A percentile compares a stretch with the other conserved stretches of the same genome.
phyloP scores from a whole-genome alignment of 2,329 filamentous ascomycete genomes.

The Arthroderma sp. region DNA sequence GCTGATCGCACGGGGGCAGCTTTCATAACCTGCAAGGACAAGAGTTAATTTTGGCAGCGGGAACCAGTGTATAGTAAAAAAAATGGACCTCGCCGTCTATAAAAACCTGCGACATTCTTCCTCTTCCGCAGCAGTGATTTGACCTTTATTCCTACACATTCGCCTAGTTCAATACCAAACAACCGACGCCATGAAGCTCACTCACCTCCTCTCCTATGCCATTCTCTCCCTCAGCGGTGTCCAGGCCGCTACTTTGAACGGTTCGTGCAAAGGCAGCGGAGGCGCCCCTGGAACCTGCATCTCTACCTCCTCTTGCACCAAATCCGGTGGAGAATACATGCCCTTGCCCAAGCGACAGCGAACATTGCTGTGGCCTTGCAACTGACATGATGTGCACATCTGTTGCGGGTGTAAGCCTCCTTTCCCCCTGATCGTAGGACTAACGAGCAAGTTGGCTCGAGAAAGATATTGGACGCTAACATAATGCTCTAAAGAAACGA shows the following conservation, averaged over 20 bases:
- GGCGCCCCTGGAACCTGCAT: conserved; percentile 5
- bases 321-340: conserved; percentile 4
- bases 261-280: background rate
- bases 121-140: background rate
- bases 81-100: background rate
- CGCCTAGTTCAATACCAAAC: background rate
- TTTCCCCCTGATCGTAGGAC: conserved; percentile 16
- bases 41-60: background rate
- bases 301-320: conserved; percentile 1
- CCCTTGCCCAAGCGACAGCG: conserved; percentile 4
- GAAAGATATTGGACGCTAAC: conserved; percentile 17
- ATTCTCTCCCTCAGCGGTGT: conserved; percentile 2
- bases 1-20: background rate
- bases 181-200: background rate
- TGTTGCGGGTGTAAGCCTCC: conserved; percentile 15
- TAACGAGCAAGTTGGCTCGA: conserved; percentile 16
- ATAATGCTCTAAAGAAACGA: conserved; percentile 15
- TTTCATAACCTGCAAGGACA: background rate
- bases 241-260: background rate
- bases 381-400: conserved; percentile 8
- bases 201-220: background rate
- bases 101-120: background rate
- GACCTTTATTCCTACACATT: background rate
- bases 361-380: conserved; percentile 8
- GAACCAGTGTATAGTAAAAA: background rate